Evolutionary conservation across 192 early-diverging fungal species (phyloP).

Genomic region (Phycomyces blakesleeanus): DNA sequence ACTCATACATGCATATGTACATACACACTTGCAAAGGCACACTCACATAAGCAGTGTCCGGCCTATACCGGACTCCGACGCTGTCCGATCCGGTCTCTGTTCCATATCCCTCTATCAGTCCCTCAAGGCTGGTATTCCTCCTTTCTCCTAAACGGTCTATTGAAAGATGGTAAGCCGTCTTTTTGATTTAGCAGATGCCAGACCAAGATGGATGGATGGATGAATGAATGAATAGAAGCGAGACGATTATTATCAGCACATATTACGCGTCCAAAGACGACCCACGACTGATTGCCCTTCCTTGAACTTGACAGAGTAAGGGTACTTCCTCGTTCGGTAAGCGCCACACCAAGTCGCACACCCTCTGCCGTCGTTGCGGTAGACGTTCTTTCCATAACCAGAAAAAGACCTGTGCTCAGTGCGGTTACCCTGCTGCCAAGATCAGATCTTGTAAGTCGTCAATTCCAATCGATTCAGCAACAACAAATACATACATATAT

Average conservation of each 20-base stretch:
- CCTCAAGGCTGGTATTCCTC: background rate
- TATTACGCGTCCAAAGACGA: background rate
- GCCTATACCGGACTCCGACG: background rate
- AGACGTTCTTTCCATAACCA: constrained; percentile 98
- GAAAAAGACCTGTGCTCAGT: constrained; percentile 99
- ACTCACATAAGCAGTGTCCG: no score
- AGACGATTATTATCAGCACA: constrained; percentile 3
- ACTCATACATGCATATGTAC: background rate
- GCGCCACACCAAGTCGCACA: constrained; percentile 99
- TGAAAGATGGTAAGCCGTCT: constrained; percentile 2
- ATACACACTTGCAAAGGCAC: background rate
- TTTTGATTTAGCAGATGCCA: background rate
- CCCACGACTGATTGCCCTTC: background rate
- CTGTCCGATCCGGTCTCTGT: constrained; percentile 2
- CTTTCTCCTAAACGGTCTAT: constrained; percentile 4
- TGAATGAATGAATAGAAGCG: background rate
- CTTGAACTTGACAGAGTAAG: constrained; percentile 76
- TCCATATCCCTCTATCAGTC: background rate
- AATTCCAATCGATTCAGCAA: no score
- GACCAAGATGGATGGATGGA: background rate
- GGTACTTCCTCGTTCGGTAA: constrained; percentile 99
- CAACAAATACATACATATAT: no score
- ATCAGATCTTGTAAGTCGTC: constrained; percentile 78
- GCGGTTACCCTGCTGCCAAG: constrained; percentile 98
- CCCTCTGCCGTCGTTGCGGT: constrained; percentile 96